phyloP scores from a whole-genome alignment of 2,329 filamentous ascomycete species.

The Microdochium paspali region DNA sequence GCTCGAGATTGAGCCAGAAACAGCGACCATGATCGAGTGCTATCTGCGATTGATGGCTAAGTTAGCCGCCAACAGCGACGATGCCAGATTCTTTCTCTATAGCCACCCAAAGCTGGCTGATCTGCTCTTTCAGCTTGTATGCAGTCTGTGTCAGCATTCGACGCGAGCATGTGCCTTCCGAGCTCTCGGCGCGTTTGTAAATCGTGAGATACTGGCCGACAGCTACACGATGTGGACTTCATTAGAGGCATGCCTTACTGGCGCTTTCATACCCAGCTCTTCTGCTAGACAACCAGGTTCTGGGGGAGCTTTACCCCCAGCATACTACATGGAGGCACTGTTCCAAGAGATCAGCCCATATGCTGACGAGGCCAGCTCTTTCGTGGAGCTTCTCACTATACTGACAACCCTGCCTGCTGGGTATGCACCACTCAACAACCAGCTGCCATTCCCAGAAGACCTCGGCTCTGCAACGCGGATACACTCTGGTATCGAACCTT shows the following conservation, averaged over 20 bases:
- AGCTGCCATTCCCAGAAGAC: constrained; percentile 76
- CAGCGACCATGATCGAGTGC: constrained; percentile 91
- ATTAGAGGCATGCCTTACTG: constrained; percentile 72
- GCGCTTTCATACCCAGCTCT: constrained; percentile 31
- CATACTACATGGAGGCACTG: constrained; percentile 47
- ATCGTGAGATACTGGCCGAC: constrained; percentile 58
- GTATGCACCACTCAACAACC: constrained; percentile 57
- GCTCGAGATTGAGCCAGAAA: constrained; percentile 80
- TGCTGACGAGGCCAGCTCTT: constrained; percentile 79
- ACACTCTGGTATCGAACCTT: constrained; percentile 80
- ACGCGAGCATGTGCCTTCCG: constrained; percentile 79
- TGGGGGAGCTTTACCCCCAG: constrained; percentile 13
- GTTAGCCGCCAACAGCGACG: constrained; percentile 63
- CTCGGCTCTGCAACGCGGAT: constrained; percentile 66
- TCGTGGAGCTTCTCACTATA: constrained; percentile 67
- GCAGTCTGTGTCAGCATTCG: constrained; percentile 64
- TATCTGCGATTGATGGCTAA: constrained; percentile 84
- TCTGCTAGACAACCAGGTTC: constrained; percentile 16
- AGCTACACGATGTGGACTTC: constrained; percentile 70
- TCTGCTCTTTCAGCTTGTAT: constrained; percentile 69
- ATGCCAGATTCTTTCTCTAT: constrained; percentile 66
- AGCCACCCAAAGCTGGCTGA: constrained; percentile 60
- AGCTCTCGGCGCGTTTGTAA: constrained; percentile 65
- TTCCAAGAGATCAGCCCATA: constrained; percentile 66
- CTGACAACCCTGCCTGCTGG: constrained; percentile 59